These are phyloP conservation scores for Phalaenopsis aphrodite DNA, from an alignment of 106 monocot species.

Conservation along the genomic window DNA sequence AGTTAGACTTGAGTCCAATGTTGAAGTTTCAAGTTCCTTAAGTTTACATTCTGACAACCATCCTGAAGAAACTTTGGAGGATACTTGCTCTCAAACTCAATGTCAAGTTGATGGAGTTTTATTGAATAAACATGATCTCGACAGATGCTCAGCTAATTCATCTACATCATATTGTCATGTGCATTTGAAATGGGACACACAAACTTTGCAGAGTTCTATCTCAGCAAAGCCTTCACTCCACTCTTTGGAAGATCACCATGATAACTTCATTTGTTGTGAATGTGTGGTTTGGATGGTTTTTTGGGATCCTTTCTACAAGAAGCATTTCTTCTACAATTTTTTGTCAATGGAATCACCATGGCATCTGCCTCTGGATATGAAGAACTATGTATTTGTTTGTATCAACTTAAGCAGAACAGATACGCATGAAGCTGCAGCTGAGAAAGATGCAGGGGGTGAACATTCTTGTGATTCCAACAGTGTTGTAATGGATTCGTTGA, in stretches of 20 bases:
- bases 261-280: conserved; percentile 16
- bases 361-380: conserved; percentile 62
- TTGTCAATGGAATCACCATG: conserved; percentile 76
- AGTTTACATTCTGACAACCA: conserved; percentile 9
- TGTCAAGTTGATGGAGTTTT: conserved; percentile 9
- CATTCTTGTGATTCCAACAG: conserved; percentile 3
- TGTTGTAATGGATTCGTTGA: conserved; percentile 8
- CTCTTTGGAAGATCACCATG: conserved; percentile 2
- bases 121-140: conserved; percentile 10
- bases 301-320: conserved; percentile 85
- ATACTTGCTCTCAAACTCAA: not conserved
- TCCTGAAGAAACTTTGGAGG: conserved; percentile 7
- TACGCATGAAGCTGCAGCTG: conserved; percentile 11
- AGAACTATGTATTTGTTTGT: conserved; percentile 19
- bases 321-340: conserved; percentile 71
- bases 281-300: conserved; percentile 66
- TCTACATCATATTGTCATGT: conserved; percentile 8
- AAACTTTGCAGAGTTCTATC: conserved; percentile 3
- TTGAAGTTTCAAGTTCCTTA: conserved; percentile 5
- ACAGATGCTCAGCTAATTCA: conserved; percentile 14
- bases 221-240: not conserved
- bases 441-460: conserved; percentile 3
- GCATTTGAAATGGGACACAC: conserved; percentile 5
- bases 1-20: not conserved
- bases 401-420: conserved; percentile 18